Evolutionary conservation across 345 rosid species (phyloP).

Genomic region (Raphanus sativus): DNA sequence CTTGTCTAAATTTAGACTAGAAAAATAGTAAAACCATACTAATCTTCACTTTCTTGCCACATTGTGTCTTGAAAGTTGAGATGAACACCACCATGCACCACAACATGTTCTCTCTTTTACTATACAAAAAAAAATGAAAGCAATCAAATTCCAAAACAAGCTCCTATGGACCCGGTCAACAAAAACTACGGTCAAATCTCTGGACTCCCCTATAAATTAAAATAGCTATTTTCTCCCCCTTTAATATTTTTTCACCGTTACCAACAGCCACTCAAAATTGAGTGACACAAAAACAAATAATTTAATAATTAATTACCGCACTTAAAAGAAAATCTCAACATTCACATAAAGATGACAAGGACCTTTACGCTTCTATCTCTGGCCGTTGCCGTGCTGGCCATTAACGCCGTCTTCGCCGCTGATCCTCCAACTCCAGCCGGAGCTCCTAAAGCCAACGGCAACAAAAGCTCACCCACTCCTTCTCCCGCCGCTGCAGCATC

Average conservation of each 20-base stretch:
- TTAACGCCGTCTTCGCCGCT: slow-evolving; percentile 31
- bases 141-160: slow-evolving; percentile 28
- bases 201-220: slow-evolving; percentile 11
- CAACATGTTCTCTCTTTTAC: slow-evolving; percentile 37
- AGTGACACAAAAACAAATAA: background rate
- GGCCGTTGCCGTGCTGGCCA: slow-evolving; percentile 20
- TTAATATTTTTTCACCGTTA: background rate
- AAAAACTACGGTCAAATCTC: slow-evolving; percentile 15
- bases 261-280: background rate
- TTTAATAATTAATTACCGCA: slow-evolving; percentile 5
- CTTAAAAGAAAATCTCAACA: background rate
- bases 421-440: slow-evolving; percentile 30
- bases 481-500: slow-evolving; percentile 25
- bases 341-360: slow-evolving; percentile 24
- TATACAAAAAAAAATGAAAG: slow-evolving; percentile 25
- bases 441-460: slow-evolving; percentile 9
- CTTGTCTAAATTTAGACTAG: background rate
- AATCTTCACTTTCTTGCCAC: background rate
- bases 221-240: background rate
- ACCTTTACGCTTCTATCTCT: slow-evolving; percentile 14
- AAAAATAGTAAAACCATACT: too few species aligned
- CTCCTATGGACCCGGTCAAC: slow-evolving; percentile 36
- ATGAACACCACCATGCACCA: slow-evolving; percentile 19
- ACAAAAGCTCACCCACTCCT: slow-evolving; percentile 17
- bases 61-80: background rate